A percentile compares a stretch with the other conserved stretches of the same genome.
Evolutionary conservation across 2,329 filamentous ascomycete genomes (phyloP).

Genomic region (Gaeumannomyces sp.): DNA sequence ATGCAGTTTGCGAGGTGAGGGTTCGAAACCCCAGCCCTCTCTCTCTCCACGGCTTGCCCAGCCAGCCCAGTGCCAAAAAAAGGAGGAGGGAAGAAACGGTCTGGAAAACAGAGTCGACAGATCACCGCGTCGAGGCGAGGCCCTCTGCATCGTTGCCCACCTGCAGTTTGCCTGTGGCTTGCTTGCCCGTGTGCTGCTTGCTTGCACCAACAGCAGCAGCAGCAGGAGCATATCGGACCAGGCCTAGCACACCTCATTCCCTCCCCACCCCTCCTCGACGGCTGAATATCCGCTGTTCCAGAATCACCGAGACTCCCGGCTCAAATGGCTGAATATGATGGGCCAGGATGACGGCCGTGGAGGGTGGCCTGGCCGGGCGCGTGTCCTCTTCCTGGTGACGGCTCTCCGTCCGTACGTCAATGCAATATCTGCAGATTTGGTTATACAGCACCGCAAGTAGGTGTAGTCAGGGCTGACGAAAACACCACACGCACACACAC

Average conservation of each 20-base stretch:
- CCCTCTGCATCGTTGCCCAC: too few relatives aligned
- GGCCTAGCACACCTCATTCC: background rate
- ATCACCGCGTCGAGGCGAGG: too few relatives aligned
- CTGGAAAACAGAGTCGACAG: background rate
- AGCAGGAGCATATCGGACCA: background rate
- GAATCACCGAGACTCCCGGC: background rate
- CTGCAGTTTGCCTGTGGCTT: too few relatives aligned
- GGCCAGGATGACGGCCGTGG: background rate
- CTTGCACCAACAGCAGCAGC: background rate
- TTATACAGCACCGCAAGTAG: background rate
- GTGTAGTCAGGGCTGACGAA: background rate
- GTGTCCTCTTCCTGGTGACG: background rate
- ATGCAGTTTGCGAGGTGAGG: background rate
- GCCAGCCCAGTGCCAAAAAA: background rate
- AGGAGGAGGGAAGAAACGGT: background rate
- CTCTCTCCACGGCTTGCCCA: background rate
- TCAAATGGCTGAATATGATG: slow-evolving; percentile 4
- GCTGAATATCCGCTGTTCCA: slow-evolving; percentile 1
- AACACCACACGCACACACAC: too few relatives aligned
- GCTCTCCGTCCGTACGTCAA: background rate
- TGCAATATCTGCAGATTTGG: background rate
- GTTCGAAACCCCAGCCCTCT: background rate
- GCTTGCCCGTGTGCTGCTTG: background rate
- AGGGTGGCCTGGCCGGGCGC: background rate
- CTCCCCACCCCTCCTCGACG: slow-evolving; percentile 3